A percentile compares a stretch with the other conserved stretches of the same genome.
phyloP scores from a whole-genome alignment of 345 rosid genomes.

The Viola odorata region DNA sequence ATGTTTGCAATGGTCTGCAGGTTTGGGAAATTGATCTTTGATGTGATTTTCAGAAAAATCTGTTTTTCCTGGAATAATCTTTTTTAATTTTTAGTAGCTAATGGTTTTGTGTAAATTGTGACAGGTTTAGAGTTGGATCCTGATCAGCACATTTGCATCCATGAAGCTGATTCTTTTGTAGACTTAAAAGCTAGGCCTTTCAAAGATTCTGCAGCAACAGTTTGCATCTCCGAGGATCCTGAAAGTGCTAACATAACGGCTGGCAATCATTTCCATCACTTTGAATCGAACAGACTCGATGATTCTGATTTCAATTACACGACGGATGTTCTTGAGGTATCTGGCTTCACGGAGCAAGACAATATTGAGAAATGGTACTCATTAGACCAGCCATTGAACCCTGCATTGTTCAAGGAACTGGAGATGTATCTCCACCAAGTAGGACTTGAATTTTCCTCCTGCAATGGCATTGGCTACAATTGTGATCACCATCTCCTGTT shows the following conservation, averaged over 20 bases:
- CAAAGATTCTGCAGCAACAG: slow-evolving; percentile 4
- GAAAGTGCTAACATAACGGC: slow-evolving; percentile 12
- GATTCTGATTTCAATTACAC: slow-evolving; percentile 48
- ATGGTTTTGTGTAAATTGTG: slow-evolving; percentile 12
- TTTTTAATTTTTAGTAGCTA: background rate
- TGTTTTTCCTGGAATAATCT: background rate
- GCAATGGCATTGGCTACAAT: slow-evolving; percentile 16
- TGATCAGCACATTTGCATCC: background rate
- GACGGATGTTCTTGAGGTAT: slow-evolving; percentile 44
- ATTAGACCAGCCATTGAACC: slow-evolving; percentile 61
- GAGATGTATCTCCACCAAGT: slow-evolving; percentile 32
- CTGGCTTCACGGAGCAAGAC: slow-evolving; percentile 52
- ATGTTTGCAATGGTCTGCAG: no score
- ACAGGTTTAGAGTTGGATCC: slow-evolving; percentile 23
- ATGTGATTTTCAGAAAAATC: no score
- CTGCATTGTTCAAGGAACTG: slow-evolving; percentile 45
- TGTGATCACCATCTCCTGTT: slow-evolving; percentile 53
- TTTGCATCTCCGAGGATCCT: slow-evolving; percentile 4
- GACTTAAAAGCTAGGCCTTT: slow-evolving; percentile 5
- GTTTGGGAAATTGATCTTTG: no score
- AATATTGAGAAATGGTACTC: slow-evolving; percentile 47
- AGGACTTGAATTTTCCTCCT: slow-evolving; percentile 7
- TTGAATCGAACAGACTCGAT: slow-evolving; percentile 20
- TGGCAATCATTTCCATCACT: slow-evolving; percentile 6
- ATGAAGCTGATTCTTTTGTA: slow-evolving; percentile 16